These are phyloP conservation scores for Wickerhamiella brachini DNA, from an alignment of 805 yeast genomes.

Conservation along the genomic window DNA sequence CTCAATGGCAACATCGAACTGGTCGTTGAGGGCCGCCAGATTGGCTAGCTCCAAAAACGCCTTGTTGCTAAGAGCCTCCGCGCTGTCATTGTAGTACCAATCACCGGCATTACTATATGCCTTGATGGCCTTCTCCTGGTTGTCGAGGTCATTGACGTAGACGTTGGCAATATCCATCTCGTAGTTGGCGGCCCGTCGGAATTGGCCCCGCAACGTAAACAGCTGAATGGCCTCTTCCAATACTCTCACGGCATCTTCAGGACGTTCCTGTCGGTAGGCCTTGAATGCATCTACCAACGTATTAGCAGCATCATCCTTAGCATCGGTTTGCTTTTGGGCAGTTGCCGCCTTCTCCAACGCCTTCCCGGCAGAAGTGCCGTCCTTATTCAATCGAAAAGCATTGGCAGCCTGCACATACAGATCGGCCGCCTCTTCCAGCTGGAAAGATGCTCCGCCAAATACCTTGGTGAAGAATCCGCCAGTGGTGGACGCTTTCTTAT, in stretches of 20 bases:
- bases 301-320: conserved; percentile 84
- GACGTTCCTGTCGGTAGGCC: conserved; percentile 61
- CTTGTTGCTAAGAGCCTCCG: conserved; percentile 79
- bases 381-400: conserved; percentile 61
- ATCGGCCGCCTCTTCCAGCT: conserved; percentile 87
- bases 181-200: conserved; percentile 91
- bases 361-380: conserved; percentile 56
- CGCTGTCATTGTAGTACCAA: conserved; percentile 88
- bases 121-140: conserved; percentile 51
- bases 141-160: conserved; percentile 63
- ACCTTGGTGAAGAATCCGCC: conserved; percentile 39
- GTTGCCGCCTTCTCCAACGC: conserved; percentile 79
- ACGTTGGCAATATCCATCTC: conserved; percentile 81
- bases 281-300: conserved; percentile 84
- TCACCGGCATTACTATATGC: conserved; percentile 91
- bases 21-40: conserved; percentile 60
- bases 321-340: conserved; percentile 57
- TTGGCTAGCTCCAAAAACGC: conserved; percentile 85
- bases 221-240: conserved; percentile 65
- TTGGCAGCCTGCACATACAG: conserved; percentile 89
- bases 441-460: conserved; percentile 45
- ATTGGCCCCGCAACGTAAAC: conserved; percentile 84
- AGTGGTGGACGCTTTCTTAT: conserved; percentile 49
- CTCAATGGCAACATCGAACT: conserved; percentile 61
- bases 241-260: conserved; percentile 61